Conservation (phyloP, 108 stramenopile genomes). For the Thalassiosira profunda region DNA sequence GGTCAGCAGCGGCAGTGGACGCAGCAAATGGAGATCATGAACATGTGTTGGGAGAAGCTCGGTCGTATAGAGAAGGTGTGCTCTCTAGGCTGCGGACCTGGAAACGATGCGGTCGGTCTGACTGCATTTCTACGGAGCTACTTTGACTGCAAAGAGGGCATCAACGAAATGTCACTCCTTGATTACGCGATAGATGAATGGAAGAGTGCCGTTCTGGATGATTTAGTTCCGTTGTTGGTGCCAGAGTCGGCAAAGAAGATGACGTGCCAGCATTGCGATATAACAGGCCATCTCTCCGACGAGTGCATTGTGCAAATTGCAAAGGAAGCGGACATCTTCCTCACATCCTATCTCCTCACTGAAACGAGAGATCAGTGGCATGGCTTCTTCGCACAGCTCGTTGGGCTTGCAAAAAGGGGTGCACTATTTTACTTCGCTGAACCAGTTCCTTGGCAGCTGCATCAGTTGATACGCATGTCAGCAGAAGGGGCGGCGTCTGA, state of each 20-base stretch:
- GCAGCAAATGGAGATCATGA: conserved; percentile 16
- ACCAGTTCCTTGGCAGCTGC: conserved; percentile 82
- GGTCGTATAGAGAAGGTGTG: conserved; percentile 25
- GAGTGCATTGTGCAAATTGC: no score
- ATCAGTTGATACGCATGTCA: conserved; percentile 44
- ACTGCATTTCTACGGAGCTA: conserved; percentile 37
- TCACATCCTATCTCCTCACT: conserved; percentile 73
- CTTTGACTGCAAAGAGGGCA: no score
- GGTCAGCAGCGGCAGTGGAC: neutral
- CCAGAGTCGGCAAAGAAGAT: conserved; percentile 32
- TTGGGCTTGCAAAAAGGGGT: conserved; percentile 32
- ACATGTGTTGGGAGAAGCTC: conserved; percentile 47
- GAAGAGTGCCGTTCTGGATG: conserved; percentile 57
- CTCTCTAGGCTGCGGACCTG: conserved; percentile 83
- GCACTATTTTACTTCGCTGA: conserved; percentile 74
- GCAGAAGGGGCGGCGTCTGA: no score
- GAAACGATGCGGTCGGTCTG: conserved; percentile 72
- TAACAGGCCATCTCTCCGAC: conserved; percentile 47
- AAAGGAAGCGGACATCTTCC: conserved; percentile 52
- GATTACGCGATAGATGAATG: conserved; percentile 80
- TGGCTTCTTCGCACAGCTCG: conserved; percentile 50
- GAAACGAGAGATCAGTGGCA: conserved; percentile 77
- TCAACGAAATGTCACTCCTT: no score
- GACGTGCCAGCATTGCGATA: conserved; percentile 48
- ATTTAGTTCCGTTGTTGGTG: conserved; percentile 49